Percentiles rank a stretch among this genome's conserved stretches.
Evolutionary conservation across 2,329 filamentous ascomycete species (phyloP).

Genomic region (Penicillium sp.): DNA sequence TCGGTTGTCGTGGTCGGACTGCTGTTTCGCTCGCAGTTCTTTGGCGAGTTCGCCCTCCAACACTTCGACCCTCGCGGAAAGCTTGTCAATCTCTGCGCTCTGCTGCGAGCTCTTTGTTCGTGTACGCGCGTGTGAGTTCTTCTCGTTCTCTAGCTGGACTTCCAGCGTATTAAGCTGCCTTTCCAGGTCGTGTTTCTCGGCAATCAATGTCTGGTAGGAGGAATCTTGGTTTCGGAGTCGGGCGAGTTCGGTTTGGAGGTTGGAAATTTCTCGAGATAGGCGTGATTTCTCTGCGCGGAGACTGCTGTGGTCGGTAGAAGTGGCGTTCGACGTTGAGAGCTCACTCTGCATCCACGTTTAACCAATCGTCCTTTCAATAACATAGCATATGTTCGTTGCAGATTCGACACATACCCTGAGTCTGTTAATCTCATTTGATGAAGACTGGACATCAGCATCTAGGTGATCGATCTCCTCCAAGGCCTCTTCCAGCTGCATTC

Average conservation of each 20-base stretch:
- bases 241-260: slow-evolving; percentile 64
- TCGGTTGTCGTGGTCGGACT: slow-evolving; percentile 55
- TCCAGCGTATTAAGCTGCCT: slow-evolving; percentile 77
- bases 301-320: slow-evolving; percentile 72
- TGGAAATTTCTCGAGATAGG: slow-evolving; percentile 62
- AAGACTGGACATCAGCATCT: slow-evolving; percentile 46
- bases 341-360: slow-evolving; percentile 63
- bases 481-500: slow-evolving; percentile 55
- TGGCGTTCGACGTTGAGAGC: slow-evolving; percentile 68
- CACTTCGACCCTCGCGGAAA: slow-evolving; percentile 50
- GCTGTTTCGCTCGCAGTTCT: slow-evolving; percentile 54
- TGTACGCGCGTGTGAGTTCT: slow-evolving; percentile 67
- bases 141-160: slow-evolving; percentile 82
- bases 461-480: slow-evolving; percentile 50
- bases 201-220: slow-evolving; percentile 68
- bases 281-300: slow-evolving; percentile 68
- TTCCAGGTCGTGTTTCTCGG: slow-evolving; percentile 80
- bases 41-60: slow-evolving; percentile 56
- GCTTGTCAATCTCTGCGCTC: slow-evolving; percentile 44
- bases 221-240: slow-evolving; percentile 63
- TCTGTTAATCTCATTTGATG: slow-evolving; percentile 59
- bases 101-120: slow-evolving; percentile 41
- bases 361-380: not conserved
- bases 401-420: too few species aligned
- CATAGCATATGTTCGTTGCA: too few species aligned